Conservation (phyloP, 2,329 filamentous ascomycete species). For the Aspergillus glaucus region DNA sequence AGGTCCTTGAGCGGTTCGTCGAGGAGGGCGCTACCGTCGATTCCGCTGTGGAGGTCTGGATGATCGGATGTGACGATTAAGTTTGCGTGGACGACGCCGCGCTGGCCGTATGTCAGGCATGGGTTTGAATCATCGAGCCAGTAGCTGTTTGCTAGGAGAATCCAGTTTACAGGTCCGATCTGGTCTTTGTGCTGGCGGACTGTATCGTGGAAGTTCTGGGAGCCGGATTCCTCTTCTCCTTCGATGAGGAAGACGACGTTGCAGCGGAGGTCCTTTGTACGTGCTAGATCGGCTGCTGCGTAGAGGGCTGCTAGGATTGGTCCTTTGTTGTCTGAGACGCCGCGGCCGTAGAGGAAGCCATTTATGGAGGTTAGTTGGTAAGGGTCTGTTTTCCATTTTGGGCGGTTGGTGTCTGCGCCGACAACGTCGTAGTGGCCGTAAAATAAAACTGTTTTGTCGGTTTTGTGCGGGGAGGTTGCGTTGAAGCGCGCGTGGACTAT, state of each 20-base stretch:
- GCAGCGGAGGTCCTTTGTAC: conserved; percentile 74
- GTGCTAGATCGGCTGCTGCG: conserved; percentile 80
- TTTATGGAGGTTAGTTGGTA: conserved; percentile 86
- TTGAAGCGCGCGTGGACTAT: conserved; percentile 88
- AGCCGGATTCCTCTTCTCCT: conserved; percentile 93
- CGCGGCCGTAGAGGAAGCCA: conserved; percentile 88
- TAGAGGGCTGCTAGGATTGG: conserved; percentile 91
- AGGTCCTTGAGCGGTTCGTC: conserved; percentile 91
- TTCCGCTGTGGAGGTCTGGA: conserved; percentile 88
- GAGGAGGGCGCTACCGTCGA: conserved; percentile 86
- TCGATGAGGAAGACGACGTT: conserved; percentile 94
- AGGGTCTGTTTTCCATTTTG: conserved; percentile 80
- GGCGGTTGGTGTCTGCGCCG: conserved; percentile 72
- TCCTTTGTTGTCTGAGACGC: conserved; percentile 97
- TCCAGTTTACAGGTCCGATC: conserved; percentile 89
- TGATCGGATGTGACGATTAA: conserved; percentile 78
- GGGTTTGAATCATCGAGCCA: conserved; percentile 96
- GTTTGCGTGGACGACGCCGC: conserved; percentile 89
- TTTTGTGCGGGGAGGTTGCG: conserved; percentile 59
- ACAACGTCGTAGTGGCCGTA: conserved; percentile 99
- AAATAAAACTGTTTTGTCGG: conserved; percentile 82
- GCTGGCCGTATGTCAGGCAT: conserved; percentile 87
- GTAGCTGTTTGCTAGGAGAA: conserved; percentile 93
- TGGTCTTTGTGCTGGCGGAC: conserved; percentile 72
- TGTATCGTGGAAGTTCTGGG: conserved; percentile 79